Conservation (phyloP, 495 filamentous ascomycete species). For the Barbatosphaeria neglecta region DNA sequence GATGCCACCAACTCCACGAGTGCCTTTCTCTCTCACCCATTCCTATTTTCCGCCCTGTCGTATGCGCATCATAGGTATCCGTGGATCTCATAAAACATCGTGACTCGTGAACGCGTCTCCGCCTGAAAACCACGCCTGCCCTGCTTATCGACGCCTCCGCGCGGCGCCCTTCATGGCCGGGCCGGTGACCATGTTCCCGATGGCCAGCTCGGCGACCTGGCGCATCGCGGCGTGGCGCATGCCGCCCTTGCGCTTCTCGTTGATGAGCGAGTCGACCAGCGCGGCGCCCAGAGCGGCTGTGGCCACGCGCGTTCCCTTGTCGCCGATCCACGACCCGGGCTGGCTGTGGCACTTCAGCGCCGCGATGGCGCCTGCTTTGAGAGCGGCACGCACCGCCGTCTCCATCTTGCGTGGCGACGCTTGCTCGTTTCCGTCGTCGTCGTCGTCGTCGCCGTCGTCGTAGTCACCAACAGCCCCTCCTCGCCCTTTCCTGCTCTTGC, state of each 20-base stretch:
- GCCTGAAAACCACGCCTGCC: too few relatives aligned
- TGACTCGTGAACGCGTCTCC: too few relatives aligned
- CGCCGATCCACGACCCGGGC: constrained; percentile 12
- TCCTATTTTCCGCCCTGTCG: too few relatives aligned
- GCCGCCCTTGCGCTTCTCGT: constrained; percentile 13
- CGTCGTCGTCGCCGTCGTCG: too few relatives aligned
- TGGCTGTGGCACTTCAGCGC: constrained; percentile 15
- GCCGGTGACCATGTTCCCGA: constrained; percentile 11
- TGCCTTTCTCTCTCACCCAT: too few relatives aligned
- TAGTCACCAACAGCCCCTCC: too few relatives aligned
- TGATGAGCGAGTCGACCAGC: constrained; percentile 16
- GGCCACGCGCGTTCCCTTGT: constrained; percentile 15
- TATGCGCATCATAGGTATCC: too few relatives aligned
- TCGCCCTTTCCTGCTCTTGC: background rate
- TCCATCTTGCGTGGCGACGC: too few relatives aligned
- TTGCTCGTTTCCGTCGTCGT: too few relatives aligned
- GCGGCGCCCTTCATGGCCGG: constrained; percentile 1
- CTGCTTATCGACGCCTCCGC: background rate
- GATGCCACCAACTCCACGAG: too few relatives aligned
- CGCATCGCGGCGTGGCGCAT: constrained; percentile 12
- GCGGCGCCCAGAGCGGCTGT: constrained; percentile 18
- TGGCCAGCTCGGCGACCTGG: constrained; percentile 11
- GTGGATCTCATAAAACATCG: too few relatives aligned
- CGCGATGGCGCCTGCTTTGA: constrained; percentile 16
- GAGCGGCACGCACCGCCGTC: constrained; percentile 7